Percentiles rank a stretch among this genome's conserved stretches.
These are phyloP conservation scores for Arabidopsis hybrid DNA, from an alignment of 441 rosid species.

Conservation along the genomic window DNA sequence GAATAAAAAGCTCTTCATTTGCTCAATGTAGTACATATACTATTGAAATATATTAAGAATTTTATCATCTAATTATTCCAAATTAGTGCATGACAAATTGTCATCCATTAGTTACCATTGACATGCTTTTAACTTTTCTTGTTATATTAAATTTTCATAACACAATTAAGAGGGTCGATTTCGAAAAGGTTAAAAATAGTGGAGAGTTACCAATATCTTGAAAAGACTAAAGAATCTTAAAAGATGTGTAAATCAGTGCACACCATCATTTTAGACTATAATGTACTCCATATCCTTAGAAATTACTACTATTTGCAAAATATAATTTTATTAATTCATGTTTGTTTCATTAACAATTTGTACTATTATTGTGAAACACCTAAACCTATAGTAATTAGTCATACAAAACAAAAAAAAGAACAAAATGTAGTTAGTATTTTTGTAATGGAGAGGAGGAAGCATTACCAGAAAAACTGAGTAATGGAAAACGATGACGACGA, in stretches of 20 bases:
- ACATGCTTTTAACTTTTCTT: slow-evolving; percentile 17
- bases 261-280: slow-evolving; percentile 29
- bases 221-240: slow-evolving; percentile 16
- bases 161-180: neutral
- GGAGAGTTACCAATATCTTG: slow-evolving; percentile 25
- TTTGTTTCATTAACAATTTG: neutral
- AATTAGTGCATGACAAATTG: slow-evolving; percentile 29
- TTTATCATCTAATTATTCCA: neutral
- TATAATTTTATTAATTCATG: neutral
- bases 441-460: slow-evolving; percentile 16
- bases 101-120: slow-evolving; percentile 20
- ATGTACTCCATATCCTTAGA: slow-evolving; percentile 20
- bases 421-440: neutral
- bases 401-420: neutral
- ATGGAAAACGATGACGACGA: slow-evolving; percentile 25
- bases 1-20: slow-evolving; percentile 23
- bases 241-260: slow-evolving; percentile 40
- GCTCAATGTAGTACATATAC: neutral
- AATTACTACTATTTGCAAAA: neutral
- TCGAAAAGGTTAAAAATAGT: neutral
- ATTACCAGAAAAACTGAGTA: slow-evolving; percentile 31
- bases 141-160: neutral
- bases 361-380: neutral
- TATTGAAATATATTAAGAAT: slow-evolving; percentile 1
- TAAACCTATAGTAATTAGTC: neutral